These are phyloP conservation scores for Alternaria ventricosa DNA, from an alignment of 2,329 filamentous ascomycete genomes.

Conservation along the genomic window DNA sequence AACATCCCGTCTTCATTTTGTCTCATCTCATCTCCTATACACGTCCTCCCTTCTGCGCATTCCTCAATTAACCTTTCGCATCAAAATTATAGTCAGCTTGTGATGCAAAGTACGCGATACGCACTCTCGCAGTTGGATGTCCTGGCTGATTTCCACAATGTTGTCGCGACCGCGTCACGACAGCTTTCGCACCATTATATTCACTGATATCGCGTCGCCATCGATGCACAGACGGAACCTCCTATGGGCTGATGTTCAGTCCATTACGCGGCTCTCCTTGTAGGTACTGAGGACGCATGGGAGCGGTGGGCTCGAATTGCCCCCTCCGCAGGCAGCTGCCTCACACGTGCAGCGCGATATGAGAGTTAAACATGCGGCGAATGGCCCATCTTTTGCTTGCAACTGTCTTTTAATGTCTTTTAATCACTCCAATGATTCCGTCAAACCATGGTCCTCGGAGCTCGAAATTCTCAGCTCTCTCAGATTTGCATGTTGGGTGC, in stretches of 20 bases:
- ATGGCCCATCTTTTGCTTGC: not conserved
- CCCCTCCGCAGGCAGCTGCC: not conserved
- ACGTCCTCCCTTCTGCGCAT: accelerated
- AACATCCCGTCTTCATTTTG: not conserved
- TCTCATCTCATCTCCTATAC: not conserved
- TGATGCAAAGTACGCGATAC: too few species aligned
- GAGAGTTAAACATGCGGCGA: not conserved
- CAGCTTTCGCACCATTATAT: not conserved
- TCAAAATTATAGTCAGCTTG: too few species aligned
- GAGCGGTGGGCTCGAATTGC: not conserved
- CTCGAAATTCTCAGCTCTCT: not conserved
- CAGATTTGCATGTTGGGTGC: not conserved
- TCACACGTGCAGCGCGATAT: not conserved
- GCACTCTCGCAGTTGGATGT: accelerated
- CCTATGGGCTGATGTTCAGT: not conserved
- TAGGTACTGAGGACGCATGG: not conserved
- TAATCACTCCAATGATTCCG: not conserved
- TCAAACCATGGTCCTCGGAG: not conserved
- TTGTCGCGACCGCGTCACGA: not conserved
- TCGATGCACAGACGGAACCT: not conserved
- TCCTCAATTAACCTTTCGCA: not conserved
- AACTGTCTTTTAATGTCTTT: not conserved
- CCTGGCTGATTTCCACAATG: accelerated
- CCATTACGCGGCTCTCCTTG: not conserved
- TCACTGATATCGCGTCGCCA: accelerated